Evolutionary conservation across 805 yeast genomes (phyloP), one percentile per base, ranked within the genome.

Genomic region (Barnettozyma californica): DNA sequence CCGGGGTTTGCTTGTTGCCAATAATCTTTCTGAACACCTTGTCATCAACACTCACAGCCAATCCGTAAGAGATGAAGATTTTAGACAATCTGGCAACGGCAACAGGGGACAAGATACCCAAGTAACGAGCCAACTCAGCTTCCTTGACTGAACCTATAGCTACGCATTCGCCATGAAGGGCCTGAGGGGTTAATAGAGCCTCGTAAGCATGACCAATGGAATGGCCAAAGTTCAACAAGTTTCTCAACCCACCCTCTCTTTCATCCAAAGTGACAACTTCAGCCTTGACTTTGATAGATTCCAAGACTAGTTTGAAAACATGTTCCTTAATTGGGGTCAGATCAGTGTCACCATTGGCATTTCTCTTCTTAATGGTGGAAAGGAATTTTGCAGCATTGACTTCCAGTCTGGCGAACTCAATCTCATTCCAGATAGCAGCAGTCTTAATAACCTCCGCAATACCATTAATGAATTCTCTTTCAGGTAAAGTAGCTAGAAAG

Each of bases 381-480:
- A 88, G 74, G 63, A 94, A 91, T 11, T 67, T 65, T 37, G 78
- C 76, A 26, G 96, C 83, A 62, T 89, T 81, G 29, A 73, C 68
- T 67, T 94, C 99, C 51, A 94, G 77, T 55, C 98, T 76, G 38
- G 83, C 71, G 65, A 94, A 94, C 63, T 94, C 99, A 0, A 62
- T 73, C 54, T 87, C 96, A 64, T 91, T 84, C 98, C 98, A 94
- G 61, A 94, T 91, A 23, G 97, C 97, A 19, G 98, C 98, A 14
- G 99, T 94, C 69, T 94, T 94, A 58, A 94, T 84, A 43, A 94
- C 97, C 69, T 94, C 99, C 5, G 96, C 96, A 91, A 94, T 94
- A 52, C 99, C 99, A 63, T 94, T 94, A 60, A 94, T 87, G 66
- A 94, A 89, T 67, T 94, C 98, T 60, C 99, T 80, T 45, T 83